Base-by-base conservation (phyloP, 1,284 basidiomycete genomes). In the Cutaneotrichosporon sp. region DNA sequence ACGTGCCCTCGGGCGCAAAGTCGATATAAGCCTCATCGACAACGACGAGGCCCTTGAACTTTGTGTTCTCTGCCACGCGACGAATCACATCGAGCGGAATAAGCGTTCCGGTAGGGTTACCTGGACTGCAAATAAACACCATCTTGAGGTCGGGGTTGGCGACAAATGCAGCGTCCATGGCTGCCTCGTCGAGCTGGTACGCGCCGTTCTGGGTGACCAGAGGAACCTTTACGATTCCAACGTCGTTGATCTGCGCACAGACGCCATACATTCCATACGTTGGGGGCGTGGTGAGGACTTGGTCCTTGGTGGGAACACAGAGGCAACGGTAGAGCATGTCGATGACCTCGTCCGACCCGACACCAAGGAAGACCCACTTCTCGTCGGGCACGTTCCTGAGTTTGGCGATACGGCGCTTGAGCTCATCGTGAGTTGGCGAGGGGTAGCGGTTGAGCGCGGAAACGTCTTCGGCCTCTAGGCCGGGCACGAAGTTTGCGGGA, bases 1-100 rank as follows among this genome's bases (percentile, higher is more conserved):
- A 90, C 47, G 84, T 81, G 10, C 84, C 84, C 38, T 84, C 76
- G 0, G 83, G 84, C 0, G 90, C 86, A 75, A 99, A 99, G 79
- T 99, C 97, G 74, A 99, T 91, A 81, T 99, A 99, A 0, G 97
- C 97, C 80, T 99, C 97, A 74, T 99, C 97, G 4, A 99, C 89
- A 30, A 97, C 85, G 49, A 98, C 89, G 65, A 99, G 86, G 1
- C 97, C 97, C 70, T 89, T 90, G 85, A 91, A 98, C 0, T 84
- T 82, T 5, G 87, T 84, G 79, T 92, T 91, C 36, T 94, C 89
- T 32, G 96, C 83, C 31, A 99, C 80, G n/a, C 85, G 76, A 1
- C 85, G 84, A 60, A 99, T 84, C 6, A 88, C 85, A 18, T 83
- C 74, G 14, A 96, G 85, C 0, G 92, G 85, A 60, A 99, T 88